Evolutionary conservation across 2,329 filamentous ascomycete genomes (phyloP), one percentile per base, ranked within the genome.

Genomic region (Myriosclerotinia scirpicola): DNA sequence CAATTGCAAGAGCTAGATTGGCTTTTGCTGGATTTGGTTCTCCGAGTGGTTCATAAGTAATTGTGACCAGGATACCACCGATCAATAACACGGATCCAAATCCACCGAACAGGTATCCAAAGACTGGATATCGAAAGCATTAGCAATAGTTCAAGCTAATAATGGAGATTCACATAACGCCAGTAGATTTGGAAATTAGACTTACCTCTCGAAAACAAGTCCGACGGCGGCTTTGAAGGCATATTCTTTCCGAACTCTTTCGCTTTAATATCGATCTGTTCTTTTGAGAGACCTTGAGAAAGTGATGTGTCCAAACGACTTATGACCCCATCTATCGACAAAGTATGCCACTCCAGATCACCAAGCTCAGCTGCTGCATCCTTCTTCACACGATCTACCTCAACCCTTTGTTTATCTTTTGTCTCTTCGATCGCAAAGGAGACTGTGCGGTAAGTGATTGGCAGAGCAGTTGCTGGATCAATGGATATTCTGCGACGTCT

Each of bases 31-130:
- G 90, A 55, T 67, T 60, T 26, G 90, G 90, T 11, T 89, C 75
- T 6, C 90, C 90, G 0, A 93, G 83, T 0, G 90, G 90, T 69
- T 85, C 87, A 88, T 90, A 93, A 1, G 89, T 86, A 65, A 93
- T 79, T 71, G 92, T 91, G 61, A 93, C 90, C 4, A 93, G 81
- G 46, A 92, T 83, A 42, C 84, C 82, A 38, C 88, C 90, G 5
- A 87, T 74, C 12, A 92, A 81, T 3, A 93, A 81, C 61, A 93
- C 85, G 1, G 85, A 81, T 3, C 90, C 90, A 71, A 93, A 93
- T 2, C 90, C 90, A 70, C 88, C 87, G 78, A 92, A 92, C 71
- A 92, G 86, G 77, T 93, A 93, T 26, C 84, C 84, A 44, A 88
- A 77, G 5, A 87, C 81, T 65, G 53, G 34, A 34, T 4, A 22